Evolutionary conservation across 345 rosid genomes (phyloP), one percentile per base, ranked within the genome.

Genomic region (Trapa incisa): DNA sequence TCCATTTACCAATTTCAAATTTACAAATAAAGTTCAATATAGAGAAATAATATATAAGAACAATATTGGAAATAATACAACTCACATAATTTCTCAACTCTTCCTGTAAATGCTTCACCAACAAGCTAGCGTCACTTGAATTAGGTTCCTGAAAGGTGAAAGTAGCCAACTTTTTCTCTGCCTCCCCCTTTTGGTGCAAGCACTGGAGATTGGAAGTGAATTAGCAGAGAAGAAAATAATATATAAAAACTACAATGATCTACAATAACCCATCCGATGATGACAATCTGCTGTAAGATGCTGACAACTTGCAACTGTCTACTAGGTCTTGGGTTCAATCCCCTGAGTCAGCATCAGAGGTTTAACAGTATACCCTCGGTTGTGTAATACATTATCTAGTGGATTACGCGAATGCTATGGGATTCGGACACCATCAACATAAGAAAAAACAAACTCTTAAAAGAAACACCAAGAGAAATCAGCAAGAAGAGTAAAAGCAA

Each of bases 41-140:
- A 32, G 63, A 58, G 38, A 58, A 57, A 32, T 0, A 67, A 67
- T 38, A 38, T 52, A 16, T 1, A 53, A 37, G 39, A 5, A 53
- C 16, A n/a, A 65, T 0, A n/a, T 43, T 42, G 6, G 1, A 32
- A 36, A 42, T 2, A 2, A 22, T 4, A 13, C 36, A 62, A 84
- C 99, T 84, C 83, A 89, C 96, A 76, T 71, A 85, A 76, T 80
- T 85, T 69, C 92, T 85, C 70, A 91, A 90, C 78, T 91, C 99
- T 77, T 91, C 96, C 78, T 89, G 97, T 58, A 94, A 77, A 84
- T 86, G 83, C 70, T 89, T 91, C 73, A 91, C 84, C 89, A 94
- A 79, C 68, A 79, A 68, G 75, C 73, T 75, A 71, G 75, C 81
- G 68, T 86, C 96, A 9, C 82, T 73, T 43, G 89, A 77, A 74